Conservation (phyloP, 2,329 filamentous ascomycete genomes). For the Parafenestella ontariensis region DNA sequence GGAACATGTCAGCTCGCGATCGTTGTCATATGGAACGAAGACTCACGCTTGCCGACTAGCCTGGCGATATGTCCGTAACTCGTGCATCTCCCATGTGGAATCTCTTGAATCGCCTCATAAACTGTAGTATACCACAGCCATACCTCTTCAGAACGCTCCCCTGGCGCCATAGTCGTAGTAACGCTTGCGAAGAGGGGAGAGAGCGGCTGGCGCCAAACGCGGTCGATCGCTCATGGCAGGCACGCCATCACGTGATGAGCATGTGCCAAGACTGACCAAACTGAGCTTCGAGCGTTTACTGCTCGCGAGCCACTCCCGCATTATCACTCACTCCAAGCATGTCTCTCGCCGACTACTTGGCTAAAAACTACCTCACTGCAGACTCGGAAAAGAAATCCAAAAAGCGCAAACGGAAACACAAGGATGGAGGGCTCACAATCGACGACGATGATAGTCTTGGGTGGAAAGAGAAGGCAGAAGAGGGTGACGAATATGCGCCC, state of each 20-base stretch:
- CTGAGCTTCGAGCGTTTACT: constrained; percentile 2
- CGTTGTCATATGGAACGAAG: constrained; percentile 11
- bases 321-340: constrained; percentile 47
- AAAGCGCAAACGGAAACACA: constrained; percentile 59
- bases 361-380: constrained; percentile 85
- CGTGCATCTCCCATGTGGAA: constrained; percentile 83
- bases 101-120: constrained; percentile 83
- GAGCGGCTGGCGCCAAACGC: constrained; percentile 2
- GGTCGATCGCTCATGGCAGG: constrained; percentile 9
- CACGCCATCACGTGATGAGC: constrained; percentile 37
- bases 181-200: constrained; percentile 2
- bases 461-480: constrained; percentile 58
- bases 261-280: constrained; percentile 15
- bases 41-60: constrained; percentile 75
- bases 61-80: constrained; percentile 83
- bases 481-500: constrained; percentile 64
- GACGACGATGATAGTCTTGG: constrained; percentile 62
- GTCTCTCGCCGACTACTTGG: constrained; percentile 83
- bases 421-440: constrained; percentile 53
- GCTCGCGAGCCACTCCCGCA: constrained; percentile 7
- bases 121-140: constrained; percentile 77
- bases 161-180: constrained; percentile 59
- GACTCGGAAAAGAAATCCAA: constrained; percentile 61
- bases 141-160: constrained; percentile 72
- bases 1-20: constrained; percentile 29